A percentile compares a stretch with the other conserved stretches of the same genome.
Conservation (phyloP, 768 basidiomycete species). For the Paxillus ammoniavirescens region DNA sequence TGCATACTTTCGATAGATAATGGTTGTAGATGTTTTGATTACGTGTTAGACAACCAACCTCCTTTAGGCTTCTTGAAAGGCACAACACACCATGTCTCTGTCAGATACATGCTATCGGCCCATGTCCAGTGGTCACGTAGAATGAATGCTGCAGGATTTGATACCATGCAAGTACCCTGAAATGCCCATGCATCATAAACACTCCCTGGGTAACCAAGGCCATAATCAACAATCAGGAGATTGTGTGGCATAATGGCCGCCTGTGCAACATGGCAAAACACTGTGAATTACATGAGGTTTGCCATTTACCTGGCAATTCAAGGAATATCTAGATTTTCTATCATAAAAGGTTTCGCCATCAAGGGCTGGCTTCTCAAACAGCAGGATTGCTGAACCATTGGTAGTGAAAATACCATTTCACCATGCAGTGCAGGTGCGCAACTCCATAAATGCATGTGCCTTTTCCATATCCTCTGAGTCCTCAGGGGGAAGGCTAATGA, state of each 20-base stretch:
- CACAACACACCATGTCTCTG: neutral
- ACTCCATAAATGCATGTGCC: neutral
- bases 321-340: neutral
- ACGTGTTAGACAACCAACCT: neutral
- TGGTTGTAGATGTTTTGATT: neutral
- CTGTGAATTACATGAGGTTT: too few relatives aligned
- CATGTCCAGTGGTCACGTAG: constrained; percentile 4
- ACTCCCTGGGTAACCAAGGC: constrained; percentile 1
- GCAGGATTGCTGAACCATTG: neutral
- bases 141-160: neutral
- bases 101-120: neutral
- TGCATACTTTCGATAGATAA: neutral
- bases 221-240: neutral
- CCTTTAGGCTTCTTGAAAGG: constrained; percentile 10
- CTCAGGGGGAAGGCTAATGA: neutral
- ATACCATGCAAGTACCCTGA: too few relatives aligned
- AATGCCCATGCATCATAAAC: constrained; percentile 1
- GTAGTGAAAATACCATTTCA: neutral
- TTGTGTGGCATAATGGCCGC: too few relatives aligned
- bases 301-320: constrained; percentile 5
- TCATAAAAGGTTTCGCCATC: constrained; percentile 4
- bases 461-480: neutral
- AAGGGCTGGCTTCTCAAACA: neutral
- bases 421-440: neutral
- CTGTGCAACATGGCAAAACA: too few relatives aligned